A percentile compares a stretch with the other conserved stretches of the same genome.
phyloP scores from a whole-genome alignment of 768 basidiomycete species.

The Kwoniella bestiolae region DNA sequence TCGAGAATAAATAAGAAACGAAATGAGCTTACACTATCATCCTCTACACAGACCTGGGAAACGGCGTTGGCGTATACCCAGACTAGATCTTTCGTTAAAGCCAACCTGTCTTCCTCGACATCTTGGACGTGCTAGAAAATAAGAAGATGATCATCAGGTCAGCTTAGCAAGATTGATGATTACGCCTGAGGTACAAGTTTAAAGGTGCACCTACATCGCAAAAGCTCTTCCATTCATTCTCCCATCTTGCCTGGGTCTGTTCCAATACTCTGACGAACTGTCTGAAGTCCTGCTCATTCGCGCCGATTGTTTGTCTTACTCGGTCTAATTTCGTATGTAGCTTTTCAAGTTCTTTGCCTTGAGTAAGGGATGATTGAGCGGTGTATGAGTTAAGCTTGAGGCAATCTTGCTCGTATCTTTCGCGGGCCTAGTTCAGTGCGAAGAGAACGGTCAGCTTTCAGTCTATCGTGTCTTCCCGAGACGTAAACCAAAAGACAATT shows the following conservation, averaged over 20 bases:
- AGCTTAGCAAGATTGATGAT: too few species aligned
- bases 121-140: conserved; percentile 73
- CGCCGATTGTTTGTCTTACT: conserved; percentile 83
- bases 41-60: conserved; percentile 91
- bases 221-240: conserved; percentile 89
- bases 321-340: conserved; percentile 83
- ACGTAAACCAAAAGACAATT: too few species aligned
- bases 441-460: not conserved
- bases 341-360: conserved; percentile 92
- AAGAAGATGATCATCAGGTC: not conserved
- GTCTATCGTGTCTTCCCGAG: too few species aligned
- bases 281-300: conserved; percentile 90
- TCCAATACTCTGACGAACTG: conserved; percentile 79
- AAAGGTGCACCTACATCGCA: conserved; percentile 79
- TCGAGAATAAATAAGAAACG: too few species aligned
- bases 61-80: conserved; percentile 96
- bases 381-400: conserved; percentile 91
- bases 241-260: conserved; percentile 84
- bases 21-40: conserved; percentile 78
- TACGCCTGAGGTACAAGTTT: too few species aligned
- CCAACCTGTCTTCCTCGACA: conserved; percentile 90
- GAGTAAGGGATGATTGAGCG: conserved; percentile 84
- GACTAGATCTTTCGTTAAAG: conserved; percentile 91
- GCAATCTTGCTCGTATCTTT: conserved; percentile 92
- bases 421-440: conserved; percentile 64